Conservation (phyloP, 495 filamentous ascomycete species). For the Annulohypoxylon moriforme region DNA sequence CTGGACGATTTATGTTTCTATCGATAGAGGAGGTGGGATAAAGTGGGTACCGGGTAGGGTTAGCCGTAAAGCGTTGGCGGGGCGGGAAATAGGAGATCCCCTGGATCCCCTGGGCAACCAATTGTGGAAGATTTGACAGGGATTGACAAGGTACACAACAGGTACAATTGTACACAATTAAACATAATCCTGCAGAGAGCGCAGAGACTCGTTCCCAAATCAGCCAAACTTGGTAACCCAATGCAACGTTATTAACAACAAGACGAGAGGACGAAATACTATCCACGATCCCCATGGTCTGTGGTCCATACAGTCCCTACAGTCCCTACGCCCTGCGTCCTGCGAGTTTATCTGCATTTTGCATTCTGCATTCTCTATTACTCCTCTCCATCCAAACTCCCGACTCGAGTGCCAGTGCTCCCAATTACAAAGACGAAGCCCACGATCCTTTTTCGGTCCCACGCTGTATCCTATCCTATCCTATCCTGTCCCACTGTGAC, state of each 20-base stretch:
- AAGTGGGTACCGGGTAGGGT: background rate
- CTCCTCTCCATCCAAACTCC: background rate
- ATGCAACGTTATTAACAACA: conserved; percentile 35
- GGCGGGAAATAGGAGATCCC: conserved; percentile 43
- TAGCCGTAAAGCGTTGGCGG: conserved; percentile 6
- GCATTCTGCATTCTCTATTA: background rate
- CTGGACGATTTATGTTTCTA: conserved; percentile 22
- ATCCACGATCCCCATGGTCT: background rate
- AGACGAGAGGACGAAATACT: background rate
- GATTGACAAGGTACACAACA: conserved; percentile 6
- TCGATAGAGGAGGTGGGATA: conserved; percentile 23
- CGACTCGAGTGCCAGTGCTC: too few species aligned
- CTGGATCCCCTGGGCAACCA: conserved; percentile 48
- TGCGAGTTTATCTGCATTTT: conserved; percentile 25
- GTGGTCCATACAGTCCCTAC: background rate
- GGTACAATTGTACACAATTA: conserved; percentile 12
- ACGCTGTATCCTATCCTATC: background rate
- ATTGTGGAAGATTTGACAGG: conserved; percentile 32
- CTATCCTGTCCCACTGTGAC: background rate
- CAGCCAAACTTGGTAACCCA: conserved; percentile 36
- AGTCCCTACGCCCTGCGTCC: conserved; percentile 5
- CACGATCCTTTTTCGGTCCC: background rate
- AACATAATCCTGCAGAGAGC: conserved; percentile 15
- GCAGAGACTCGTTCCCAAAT: too few species aligned
- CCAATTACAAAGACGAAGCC: conserved; percentile 5